Percentiles rank a stretch among this genome's conserved stretches.
Evolutionary conservation across 2,329 filamentous ascomycete species (phyloP).

Genomic region (Epichloe aotearoae): DNA sequence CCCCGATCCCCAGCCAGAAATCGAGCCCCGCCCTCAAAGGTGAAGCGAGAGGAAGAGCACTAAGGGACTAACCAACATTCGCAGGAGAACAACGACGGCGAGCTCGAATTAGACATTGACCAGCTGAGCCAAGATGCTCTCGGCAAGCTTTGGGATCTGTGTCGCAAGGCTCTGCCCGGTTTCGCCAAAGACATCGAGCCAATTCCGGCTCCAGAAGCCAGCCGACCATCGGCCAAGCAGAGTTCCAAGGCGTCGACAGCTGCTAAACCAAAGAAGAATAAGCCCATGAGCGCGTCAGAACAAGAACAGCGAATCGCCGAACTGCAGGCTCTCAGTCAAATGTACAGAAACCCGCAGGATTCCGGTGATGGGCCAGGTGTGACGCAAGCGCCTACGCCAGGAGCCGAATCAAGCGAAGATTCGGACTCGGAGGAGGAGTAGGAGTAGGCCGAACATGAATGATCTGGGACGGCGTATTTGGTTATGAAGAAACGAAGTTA

Average conservation of each 20-base stretch:
- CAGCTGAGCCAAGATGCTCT: conserved; percentile 42
- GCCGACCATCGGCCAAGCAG: conserved; percentile 17
- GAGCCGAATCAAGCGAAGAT: conserved; percentile 27
- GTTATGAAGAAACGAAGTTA: conserved; percentile 8
- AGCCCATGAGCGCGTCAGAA: conserved; percentile 59
- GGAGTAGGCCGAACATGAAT: neutral
- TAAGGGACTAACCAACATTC: neutral
- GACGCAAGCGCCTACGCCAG: conserved; percentile 15
- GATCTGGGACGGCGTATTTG: neutral
- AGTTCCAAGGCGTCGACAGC: conserved; percentile 5
- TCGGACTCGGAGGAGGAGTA: conserved; percentile 37
- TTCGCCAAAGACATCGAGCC: conserved; percentile 23
- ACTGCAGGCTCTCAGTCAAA: conserved; percentile 39
- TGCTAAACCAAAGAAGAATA: conserved; percentile 55
- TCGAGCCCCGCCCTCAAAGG: no score
- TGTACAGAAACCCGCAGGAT: conserved; percentile 24
- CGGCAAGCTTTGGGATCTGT: conserved; percentile 35
- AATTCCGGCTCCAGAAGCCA: conserved; percentile 18
- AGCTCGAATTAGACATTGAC: conserved; percentile 48
- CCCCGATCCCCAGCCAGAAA: no score
- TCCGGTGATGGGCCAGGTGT: conserved; percentile 14
- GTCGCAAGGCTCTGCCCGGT: conserved; percentile 28
- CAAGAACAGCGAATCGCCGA: conserved; percentile 52
- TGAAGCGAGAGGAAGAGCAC: neutral
- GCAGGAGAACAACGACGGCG: conserved; percentile 45